Percentiles rank a stretch among this genome's conserved stretches.
These are phyloP conservation scores for Vigna unguiculata DNA, from an alignment of 306 rosid species.

Conservation along the genomic window DNA sequence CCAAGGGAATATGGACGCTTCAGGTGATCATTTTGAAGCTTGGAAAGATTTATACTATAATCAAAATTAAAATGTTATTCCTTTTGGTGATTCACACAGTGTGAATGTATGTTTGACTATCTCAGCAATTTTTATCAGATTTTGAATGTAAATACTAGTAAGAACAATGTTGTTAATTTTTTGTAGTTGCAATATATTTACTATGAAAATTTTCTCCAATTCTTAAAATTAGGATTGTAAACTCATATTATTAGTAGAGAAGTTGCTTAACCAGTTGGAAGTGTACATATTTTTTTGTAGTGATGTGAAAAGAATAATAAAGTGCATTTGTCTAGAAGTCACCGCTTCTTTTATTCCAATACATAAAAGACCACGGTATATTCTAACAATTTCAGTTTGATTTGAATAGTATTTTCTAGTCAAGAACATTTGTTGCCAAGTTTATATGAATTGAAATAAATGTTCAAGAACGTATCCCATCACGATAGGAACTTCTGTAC, in stretches of 20 bases:
- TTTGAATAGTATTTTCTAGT: constrained; percentile 23
- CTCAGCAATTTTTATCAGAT: neutral
- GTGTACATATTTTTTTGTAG: neutral
- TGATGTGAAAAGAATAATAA: constrained; percentile 16
- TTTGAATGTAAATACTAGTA: constrained; percentile 31
- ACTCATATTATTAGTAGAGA: neutral
- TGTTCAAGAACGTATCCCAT: constrained; percentile 25
- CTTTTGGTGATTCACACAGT: constrained; percentile 4
- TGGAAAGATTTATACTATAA: neutral
- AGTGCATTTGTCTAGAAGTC: neutral
- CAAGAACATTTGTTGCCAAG: neutral
- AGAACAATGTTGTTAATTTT: constrained; percentile 12
- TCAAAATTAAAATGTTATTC: constrained; percentile 2
- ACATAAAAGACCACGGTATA: neutral
- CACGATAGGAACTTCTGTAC: constrained; percentile 12
- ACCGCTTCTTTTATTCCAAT: neutral
- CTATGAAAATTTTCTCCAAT: neutral
- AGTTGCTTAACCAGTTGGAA: constrained; percentile 10
- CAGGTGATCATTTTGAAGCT: constrained; percentile 65
- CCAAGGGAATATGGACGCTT: constrained; percentile 98
- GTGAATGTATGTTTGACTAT: constrained; percentile 29
- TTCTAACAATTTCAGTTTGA: constrained; percentile 14
- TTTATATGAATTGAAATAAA: constrained; percentile 8
- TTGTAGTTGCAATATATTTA: constrained; percentile 7
- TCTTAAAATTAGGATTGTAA: neutral